phyloP scores from a whole-genome alignment of 495 filamentous ascomycete species.

The Hyaloscypha bicolor region DNA sequence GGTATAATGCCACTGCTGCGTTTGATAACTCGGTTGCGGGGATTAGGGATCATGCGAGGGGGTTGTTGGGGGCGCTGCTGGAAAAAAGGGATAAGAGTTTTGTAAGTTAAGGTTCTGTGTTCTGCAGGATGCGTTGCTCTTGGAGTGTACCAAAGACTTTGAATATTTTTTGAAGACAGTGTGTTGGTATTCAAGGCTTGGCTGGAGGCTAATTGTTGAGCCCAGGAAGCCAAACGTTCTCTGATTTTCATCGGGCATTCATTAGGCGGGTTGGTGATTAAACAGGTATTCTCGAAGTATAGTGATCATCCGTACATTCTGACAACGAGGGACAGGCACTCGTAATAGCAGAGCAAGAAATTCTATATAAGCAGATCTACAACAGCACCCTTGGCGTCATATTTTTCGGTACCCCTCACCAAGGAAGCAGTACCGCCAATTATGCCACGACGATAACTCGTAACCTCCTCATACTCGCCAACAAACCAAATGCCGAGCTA shows the following conservation, averaged over 20 bases:
- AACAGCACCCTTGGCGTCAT: constrained; percentile 39
- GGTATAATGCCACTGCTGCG: constrained; percentile 32
- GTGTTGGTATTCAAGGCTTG: not conserved
- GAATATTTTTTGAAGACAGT: not conserved
- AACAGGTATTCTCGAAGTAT: constrained; percentile 30
- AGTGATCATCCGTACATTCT: not conserved
- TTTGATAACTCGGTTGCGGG: constrained; percentile 22
- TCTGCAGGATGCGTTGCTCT: too few relatives aligned
- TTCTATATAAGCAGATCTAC: constrained; percentile 34
- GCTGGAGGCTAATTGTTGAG: not conserved
- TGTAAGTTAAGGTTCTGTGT: not conserved
- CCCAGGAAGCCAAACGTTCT: constrained; percentile 33
- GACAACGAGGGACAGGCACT: constrained; percentile 19
- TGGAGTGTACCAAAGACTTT: too few relatives aligned
- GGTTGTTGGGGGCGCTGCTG: constrained; percentile 12
- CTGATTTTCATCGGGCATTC: constrained; percentile 43
- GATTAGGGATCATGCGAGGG: constrained; percentile 17
- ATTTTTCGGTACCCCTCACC: constrained; percentile 45
- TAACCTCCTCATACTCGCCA: constrained; percentile 1
- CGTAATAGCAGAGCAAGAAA: constrained; percentile 24
- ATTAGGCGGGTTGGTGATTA: constrained; percentile 40
- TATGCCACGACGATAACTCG: constrained; percentile 9
- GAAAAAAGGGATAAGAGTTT: constrained; percentile 11
- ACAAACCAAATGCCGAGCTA: constrained; percentile 12
- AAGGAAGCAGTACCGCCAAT: constrained; percentile 24